These are phyloP conservation scores for Aplosporella prunicola DNA, from an alignment of 2,329 filamentous ascomycete genomes.

Conservation along the genomic window DNA sequence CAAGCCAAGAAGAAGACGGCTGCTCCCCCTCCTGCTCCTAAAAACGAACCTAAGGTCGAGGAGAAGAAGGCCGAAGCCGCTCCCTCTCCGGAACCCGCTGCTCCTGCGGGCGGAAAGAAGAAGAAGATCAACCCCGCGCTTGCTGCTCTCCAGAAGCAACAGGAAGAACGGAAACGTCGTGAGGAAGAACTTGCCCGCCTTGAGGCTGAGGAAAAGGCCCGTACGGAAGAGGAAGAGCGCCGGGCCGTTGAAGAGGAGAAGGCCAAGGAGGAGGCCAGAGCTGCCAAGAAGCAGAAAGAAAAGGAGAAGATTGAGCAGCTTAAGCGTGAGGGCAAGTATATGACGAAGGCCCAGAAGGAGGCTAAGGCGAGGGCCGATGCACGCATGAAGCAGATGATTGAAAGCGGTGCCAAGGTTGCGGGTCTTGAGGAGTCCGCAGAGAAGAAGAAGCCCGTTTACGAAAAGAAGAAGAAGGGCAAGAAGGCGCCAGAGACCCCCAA, in stretches of 20 bases:
- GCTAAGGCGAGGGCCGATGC: conserved; percentile 70
- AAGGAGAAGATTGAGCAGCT: conserved; percentile 79
- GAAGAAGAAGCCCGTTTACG: conserved; percentile 69
- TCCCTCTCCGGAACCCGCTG: conserved; percentile 23
- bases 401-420: conserved; percentile 55
- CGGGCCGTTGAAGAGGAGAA: conserved; percentile 57
- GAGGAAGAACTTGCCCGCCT: conserved; percentile 55
- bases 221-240: conserved; percentile 56
- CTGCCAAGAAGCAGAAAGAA: conserved; percentile 73
- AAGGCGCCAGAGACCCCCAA: conserved; percentile 43
- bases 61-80: conserved; percentile 29
- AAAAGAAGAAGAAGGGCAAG: conserved; percentile 62
- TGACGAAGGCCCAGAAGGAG: conserved; percentile 78
- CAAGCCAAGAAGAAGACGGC: conserved; percentile 55
- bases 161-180: conserved; percentile 60
- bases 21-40: conserved; percentile 41
- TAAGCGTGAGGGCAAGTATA: conserved; percentile 78
- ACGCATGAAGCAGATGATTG: conserved; percentile 78
- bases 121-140: conserved; percentile 81
- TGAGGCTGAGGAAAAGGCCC: conserved; percentile 54
- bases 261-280: conserved; percentile 62
- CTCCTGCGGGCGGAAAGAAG: conserved; percentile 54
- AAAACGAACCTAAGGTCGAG: conserved; percentile 34
- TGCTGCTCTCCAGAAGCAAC: conserved; percentile 67
- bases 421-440: conserved; percentile 52